phyloP scores from a whole-genome alignment of 805 yeast genomes.

The Saturnispora bothae region DNA sequence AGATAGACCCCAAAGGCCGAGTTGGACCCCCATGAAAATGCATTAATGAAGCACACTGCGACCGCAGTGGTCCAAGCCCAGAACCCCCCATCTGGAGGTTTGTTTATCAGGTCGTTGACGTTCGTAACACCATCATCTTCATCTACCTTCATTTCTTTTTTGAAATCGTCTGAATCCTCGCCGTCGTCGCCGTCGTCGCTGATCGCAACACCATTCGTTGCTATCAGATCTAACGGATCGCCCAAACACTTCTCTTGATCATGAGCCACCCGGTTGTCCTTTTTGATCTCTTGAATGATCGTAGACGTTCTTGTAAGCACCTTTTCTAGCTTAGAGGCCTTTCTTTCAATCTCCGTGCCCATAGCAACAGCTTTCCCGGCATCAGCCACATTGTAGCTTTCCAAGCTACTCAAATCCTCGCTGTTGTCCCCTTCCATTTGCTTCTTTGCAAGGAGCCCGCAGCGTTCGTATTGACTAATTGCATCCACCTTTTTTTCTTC shows the following conservation, averaged over 20 bases:
- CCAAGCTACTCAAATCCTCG: not conserved
- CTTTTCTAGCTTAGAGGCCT: not conserved
- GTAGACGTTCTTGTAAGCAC: slow-evolving; percentile 15
- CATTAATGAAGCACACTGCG: slow-evolving; percentile 24
- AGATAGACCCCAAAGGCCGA: slow-evolving; percentile 46
- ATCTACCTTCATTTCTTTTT: not conserved
- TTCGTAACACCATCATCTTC: slow-evolving; percentile 27
- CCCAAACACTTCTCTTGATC: not conserved
- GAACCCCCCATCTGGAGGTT: slow-evolving; percentile 35
- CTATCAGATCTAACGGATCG: not conserved
- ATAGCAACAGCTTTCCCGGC: not conserved
- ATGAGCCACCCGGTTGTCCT: not conserved
- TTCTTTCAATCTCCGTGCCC: not conserved
- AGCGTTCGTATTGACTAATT: too few species aligned
- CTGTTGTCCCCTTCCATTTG: not conserved
- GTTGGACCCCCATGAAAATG: slow-evolving; percentile 46
- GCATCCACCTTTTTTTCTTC: too few species aligned
- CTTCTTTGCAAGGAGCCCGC: not conserved
- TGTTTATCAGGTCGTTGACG: slow-evolving; percentile 18
- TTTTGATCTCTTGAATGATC: not conserved
- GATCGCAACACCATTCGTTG: too few species aligned
- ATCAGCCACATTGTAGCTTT: not conserved
- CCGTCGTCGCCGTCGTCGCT: too few species aligned
- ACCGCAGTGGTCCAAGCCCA: slow-evolving; percentile 41
- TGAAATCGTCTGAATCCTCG: not conserved